These are phyloP conservation scores for Boletus pseudo-olivaceus DNA, from an alignment of 768 basidiomycete genomes.

Conservation along the genomic window DNA sequence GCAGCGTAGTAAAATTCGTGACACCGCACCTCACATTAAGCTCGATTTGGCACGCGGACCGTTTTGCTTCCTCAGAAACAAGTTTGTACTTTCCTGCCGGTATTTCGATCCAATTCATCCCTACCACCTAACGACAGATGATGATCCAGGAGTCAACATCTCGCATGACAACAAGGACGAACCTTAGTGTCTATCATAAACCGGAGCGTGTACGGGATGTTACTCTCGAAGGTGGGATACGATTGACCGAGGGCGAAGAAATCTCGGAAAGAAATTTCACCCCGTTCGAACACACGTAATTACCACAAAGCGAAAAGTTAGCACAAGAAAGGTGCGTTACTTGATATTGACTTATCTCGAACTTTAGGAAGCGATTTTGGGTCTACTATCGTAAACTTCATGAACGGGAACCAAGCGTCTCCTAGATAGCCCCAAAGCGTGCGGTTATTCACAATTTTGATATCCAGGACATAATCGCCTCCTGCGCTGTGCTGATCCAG, in stretches of 20 bases:
- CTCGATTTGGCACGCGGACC: constrained; percentile 88
- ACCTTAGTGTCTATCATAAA: constrained; percentile 99
- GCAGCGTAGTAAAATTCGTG: not conserved
- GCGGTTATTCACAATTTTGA: constrained; percentile 62
- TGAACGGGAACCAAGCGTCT: constrained; percentile 72
- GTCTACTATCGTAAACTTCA: constrained; percentile 77
- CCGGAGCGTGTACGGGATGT: constrained; percentile 84
- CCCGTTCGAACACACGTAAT: constrained; percentile 68
- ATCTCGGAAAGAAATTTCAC: constrained; percentile 63
- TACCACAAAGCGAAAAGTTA: constrained; percentile 17
- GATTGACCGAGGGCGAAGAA: constrained; percentile 47
- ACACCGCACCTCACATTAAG: constrained; percentile 62
- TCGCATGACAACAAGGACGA: not conserved
- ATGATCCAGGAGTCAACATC: not conserved
- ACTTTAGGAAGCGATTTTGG: constrained; percentile 81
- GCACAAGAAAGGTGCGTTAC: constrained; percentile 1
- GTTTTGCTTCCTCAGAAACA: constrained; percentile 50
- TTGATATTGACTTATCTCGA: constrained; percentile 67
- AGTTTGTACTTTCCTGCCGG: constrained; percentile 78
- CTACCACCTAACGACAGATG: constrained; percentile 62
- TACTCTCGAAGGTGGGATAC: constrained; percentile 85
- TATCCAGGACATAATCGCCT: constrained; percentile 41
- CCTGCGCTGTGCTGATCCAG: constrained; percentile 23
- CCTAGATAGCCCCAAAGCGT: constrained; percentile 89
- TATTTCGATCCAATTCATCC: constrained; percentile 99